Base-by-base conservation (phyloP, 495 filamentous ascomycete species). In the Penicillium odoratum region DNA sequence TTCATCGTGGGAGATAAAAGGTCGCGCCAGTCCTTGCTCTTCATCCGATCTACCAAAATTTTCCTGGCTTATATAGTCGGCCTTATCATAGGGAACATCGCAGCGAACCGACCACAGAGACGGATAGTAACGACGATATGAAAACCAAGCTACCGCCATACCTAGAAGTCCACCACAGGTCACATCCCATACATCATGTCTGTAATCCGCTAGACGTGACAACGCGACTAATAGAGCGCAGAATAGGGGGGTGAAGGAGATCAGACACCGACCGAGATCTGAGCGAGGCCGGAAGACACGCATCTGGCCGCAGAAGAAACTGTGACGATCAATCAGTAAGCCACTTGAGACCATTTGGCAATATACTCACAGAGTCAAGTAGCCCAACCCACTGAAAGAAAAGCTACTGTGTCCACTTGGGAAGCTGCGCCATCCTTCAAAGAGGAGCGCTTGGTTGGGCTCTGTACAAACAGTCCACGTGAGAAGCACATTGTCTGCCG, bases 101-200 rank as follows among this genome's bases (percentile, higher is more conserved):
- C 86, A 88, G 30, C 60, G 58, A 18, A 56, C 54, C 11, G 73
- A 78, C 25, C 74, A 66, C 56, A 88, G 62, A 5, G 72, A 56
- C 1, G 86, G 86, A 64, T 83, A 89, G 63, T 88, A 88, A 51
- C 86, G 80, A 58, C 90, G 75, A 64, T 97, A 98, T 26, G 87
- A 91, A 73, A 92, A 95, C 64, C 88, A 89, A 16, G 90, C 86
- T 9, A 97, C 75, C 7, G 76, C 67, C 59, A 87, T 80, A 2
- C 94, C 94, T 11, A 99, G 76, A 30, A 89, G 57, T 1, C 83
- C 85, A 0, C 94, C 94, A 15, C 77, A 76, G 26, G 84, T 88
- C 18, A 99, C 95, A 75, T 99, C 94, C 49, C 87, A 96, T 5
- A 95, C 89, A 68, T 98, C 95, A 62, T 99, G 94, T 28, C 94